Base-by-base conservation (phyloP, 1,284 basidiomycete genomes). In the Cutaneotrichosporon dermatis region DNA sequence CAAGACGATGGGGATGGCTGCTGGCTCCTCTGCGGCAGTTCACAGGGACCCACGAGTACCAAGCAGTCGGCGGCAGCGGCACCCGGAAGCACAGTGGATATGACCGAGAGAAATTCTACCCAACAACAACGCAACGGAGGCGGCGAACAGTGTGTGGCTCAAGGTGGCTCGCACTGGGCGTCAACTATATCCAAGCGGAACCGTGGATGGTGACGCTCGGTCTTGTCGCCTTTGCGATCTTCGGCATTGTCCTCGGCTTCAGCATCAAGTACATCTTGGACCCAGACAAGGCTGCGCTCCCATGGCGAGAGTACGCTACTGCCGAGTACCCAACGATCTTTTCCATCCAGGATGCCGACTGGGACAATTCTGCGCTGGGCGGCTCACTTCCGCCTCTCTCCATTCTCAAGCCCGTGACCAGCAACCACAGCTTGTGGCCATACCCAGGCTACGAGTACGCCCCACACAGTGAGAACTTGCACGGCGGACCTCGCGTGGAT, bases 271-370 rank as follows among this genome's bases (percentile, higher is more conserved):
- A 95, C 76, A 85, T 94, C 64, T 85, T 97, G 71, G 94, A 97
- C 74, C 92, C 93, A 49, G 95, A 99, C 82, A 97, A 97, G 76
- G 88, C 89, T 58, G 88, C 92, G 12, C 79, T 95, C 35, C 93
- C 94, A 46, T 99, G 93, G 92, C 86, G 92, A 65, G 86, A 87
- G 34, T 95, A 95, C 75, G 98, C 95, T 84, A 88, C 55, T 79
- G 86, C 62, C 83, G 85, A 69, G 41, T 66, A 74, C 42, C 76
- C 77, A 1, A 66, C 69, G 11, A 68, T 75, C 41, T 76, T 71
- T 61, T 68, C 71, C n/a, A 62, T 78, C 11, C 69, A 73, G 60
- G 61, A 58, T 35, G 54, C 25, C 50, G 36, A 36, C 34, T 49
- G 46, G 46, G 46, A 49, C 46, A 49, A 35, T 33, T 49, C 37